Percentiles rank a stretch among this genome's conserved stretches.
These are phyloP conservation scores for Castanea crenata DNA, from an alignment of 306 rosid genomes.

Conservation along the genomic window DNA sequence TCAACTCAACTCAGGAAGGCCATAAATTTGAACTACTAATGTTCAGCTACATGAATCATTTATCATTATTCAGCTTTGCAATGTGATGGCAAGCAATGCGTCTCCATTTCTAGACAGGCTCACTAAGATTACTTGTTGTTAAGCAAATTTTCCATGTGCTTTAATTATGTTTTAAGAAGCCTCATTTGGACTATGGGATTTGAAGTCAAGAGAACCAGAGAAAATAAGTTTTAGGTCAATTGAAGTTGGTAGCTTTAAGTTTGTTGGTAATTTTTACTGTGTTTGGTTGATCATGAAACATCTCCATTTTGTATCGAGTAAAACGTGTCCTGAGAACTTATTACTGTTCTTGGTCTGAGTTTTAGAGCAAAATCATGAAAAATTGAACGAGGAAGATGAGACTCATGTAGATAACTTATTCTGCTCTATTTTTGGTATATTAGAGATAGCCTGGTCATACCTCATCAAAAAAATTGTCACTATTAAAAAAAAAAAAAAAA, in stretches of 20 bases:
- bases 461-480: not conserved
- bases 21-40: no score
- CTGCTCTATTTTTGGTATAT: not conserved
- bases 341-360: not conserved
- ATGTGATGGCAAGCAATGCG: not conserved
- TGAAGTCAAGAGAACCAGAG: not conserved
- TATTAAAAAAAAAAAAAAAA: no score
- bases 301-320: not conserved
- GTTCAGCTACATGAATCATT: no score
- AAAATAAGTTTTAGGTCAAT: not conserved
- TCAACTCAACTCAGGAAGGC: no score
- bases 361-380: not conserved
- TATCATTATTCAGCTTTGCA: no score
- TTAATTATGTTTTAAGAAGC: not conserved
- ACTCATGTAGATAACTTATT: not conserved
- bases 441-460: not conserved
- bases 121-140: not conserved
- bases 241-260: not conserved
- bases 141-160: not conserved
- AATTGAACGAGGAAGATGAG: not conserved
- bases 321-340: not conserved
- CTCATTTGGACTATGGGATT: not conserved
- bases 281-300: not conserved
- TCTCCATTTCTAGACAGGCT: not conserved
- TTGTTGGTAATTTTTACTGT: not conserved